phyloP scores from a whole-genome alignment of 257 asterid genomes.

The Penstemon newberryi region DNA sequence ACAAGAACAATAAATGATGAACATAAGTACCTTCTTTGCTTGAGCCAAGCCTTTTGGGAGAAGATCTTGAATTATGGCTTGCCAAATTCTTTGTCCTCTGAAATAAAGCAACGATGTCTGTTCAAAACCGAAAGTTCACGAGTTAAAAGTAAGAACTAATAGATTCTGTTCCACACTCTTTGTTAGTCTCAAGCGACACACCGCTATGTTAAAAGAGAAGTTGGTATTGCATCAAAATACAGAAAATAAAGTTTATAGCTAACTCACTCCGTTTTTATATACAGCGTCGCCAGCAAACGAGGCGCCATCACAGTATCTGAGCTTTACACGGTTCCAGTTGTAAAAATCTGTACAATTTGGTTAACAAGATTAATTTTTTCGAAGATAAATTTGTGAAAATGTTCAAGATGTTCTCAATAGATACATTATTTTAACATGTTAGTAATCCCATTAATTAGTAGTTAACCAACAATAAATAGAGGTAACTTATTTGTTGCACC shows the following conservation, averaged over 20 bases:
- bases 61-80: constrained; percentile 75
- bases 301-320: constrained; percentile 96
- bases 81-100: constrained; percentile 96
- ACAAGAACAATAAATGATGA: not conserved
- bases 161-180: constrained; percentile 3
- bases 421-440: too few relatives aligned
- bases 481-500: too few relatives aligned
- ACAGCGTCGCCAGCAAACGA: constrained; percentile 83
- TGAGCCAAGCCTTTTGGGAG: constrained; percentile 78
- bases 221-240: not conserved
- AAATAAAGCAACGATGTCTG: constrained; percentile 86
- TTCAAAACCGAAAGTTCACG: constrained; percentile 28
- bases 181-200: not conserved
- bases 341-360: constrained; percentile 67
- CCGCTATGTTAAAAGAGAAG: too few relatives aligned
- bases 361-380: constrained; percentile 16
- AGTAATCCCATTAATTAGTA: too few relatives aligned
- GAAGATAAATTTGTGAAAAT: not conserved
- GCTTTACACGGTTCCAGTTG: constrained; percentile 94
- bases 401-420: too few relatives aligned
- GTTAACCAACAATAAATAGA: too few relatives aligned
- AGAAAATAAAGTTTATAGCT: not conserved
- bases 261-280: constrained; percentile 69
- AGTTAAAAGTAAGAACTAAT: constrained; percentile 28
- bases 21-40: constrained; percentile 60